A percentile compares a stretch with the other conserved stretches of the same genome.
Conservation (phyloP, 1,139 yeast species). For the Suhomyces wounanorum region DNA sequence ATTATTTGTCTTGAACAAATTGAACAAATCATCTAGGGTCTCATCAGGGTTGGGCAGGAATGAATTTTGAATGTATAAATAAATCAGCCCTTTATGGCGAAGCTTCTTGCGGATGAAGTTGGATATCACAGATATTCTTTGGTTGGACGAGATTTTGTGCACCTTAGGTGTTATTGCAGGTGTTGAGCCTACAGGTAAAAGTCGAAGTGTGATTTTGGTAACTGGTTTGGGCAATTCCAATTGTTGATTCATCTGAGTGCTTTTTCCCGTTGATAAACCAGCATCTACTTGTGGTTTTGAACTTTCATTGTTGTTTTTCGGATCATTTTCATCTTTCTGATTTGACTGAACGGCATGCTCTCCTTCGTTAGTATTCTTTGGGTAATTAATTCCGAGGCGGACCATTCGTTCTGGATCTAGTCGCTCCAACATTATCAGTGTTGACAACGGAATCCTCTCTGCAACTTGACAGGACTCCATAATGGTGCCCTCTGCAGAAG, state of each 20-base stretch:
- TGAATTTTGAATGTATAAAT: conserved; percentile 57
- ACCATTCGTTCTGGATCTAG: conserved; percentile 19
- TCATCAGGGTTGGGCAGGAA: conserved; percentile 66
- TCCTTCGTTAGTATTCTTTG: conserved; percentile 8
- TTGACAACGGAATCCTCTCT: conserved; percentile 27
- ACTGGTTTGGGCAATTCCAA: not conserved
- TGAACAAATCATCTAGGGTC: conserved; percentile 48
- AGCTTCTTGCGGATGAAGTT: conserved; percentile 48
- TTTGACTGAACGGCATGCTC: not conserved
- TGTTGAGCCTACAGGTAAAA: conserved; percentile 62
- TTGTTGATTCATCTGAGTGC: not conserved
- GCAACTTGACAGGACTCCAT: conserved; percentile 13
- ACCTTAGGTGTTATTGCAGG: conserved; percentile 50
- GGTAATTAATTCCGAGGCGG: conserved; percentile 12
- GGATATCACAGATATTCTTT: conserved; percentile 47
- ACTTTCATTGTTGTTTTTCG: not conserved
- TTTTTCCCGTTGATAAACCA: not conserved
- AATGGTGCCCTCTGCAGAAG: conserved; percentile 1
- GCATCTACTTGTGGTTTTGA: not conserved
- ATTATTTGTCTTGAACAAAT: conserved; percentile 45
- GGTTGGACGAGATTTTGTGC: conserved; percentile 50
- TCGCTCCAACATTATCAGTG: conserved; percentile 26
- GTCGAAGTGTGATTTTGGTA: conserved; percentile 45
- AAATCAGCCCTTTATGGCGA: conserved; percentile 27
- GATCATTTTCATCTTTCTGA: not conserved